These are phyloP conservation scores for Knufia petricola DNA, from an alignment of 2,329 filamentous ascomycete species.

Conservation along the genomic window DNA sequence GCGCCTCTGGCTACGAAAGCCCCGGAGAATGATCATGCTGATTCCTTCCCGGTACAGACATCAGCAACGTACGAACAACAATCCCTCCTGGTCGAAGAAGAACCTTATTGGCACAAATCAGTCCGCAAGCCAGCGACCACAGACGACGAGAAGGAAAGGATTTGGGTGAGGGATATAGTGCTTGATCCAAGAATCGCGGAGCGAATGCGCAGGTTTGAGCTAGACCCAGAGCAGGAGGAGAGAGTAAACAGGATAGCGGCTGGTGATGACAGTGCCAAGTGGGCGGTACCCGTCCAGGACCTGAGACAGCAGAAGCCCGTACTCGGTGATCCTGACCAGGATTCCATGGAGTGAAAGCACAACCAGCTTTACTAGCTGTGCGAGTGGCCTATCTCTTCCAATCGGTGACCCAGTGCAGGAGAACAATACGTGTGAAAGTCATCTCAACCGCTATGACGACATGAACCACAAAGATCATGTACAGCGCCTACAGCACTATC, in stretches of 20 bases:
- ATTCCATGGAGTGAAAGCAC: conserved; percentile 8
- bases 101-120: conserved; percentile 76
- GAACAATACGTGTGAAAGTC: not conserved
- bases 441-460: too few relatives aligned
- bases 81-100: conserved; percentile 57
- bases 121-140: conserved; percentile 48
- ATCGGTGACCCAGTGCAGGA: not conserved
- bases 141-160: conserved; percentile 51
- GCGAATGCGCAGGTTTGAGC: conserved; percentile 71
- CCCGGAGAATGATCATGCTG: conserved; percentile 38
- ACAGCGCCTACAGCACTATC: too few relatives aligned
- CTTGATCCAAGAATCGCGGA: conserved; percentile 65
- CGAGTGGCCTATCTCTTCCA: too few relatives aligned
- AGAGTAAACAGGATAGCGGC: conserved; percentile 53
- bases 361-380: too few relatives aligned
- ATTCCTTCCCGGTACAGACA: conserved; percentile 25
- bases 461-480: too few relatives aligned
- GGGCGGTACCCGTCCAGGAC: conserved; percentile 32
- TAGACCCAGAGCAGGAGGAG: conserved; percentile 60
- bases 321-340: conserved; percentile 27
- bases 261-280: conserved; percentile 51
- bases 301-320: conserved; percentile 32
- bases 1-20: conserved; percentile 29
- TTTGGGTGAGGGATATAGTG: conserved; percentile 66
- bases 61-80: conserved; percentile 52